These are phyloP conservation scores for Claviceps sp. DNA, from an alignment of 2,329 filamentous ascomycete genomes.

Conservation along the genomic window DNA sequence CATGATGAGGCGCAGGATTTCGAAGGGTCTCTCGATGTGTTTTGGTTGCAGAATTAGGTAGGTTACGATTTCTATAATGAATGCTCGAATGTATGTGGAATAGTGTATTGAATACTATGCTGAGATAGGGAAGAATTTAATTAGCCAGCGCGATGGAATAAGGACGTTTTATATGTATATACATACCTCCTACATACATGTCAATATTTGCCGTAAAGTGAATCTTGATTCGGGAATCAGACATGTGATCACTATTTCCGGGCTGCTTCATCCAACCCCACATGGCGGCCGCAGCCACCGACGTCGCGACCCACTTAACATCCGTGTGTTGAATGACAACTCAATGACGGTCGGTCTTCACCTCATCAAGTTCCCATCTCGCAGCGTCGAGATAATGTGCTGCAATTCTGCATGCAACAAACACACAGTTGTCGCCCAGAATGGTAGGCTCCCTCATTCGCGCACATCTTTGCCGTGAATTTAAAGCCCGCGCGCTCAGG, in stretches of 20 bases:
- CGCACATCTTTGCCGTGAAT: background rate
- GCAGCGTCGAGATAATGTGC: background rate
- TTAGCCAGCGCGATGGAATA: background rate
- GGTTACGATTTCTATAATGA: background rate
- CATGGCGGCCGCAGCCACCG: background rate
- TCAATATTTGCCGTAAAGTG: too few species aligned
- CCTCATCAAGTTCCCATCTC: background rate
- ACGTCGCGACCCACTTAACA: background rate
- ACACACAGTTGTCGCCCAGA: background rate
- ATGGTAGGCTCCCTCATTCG: background rate
- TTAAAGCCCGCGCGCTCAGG: too few species aligned
- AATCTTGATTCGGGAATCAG: too few species aligned
- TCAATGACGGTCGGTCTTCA: conserved; percentile 1
- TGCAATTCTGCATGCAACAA: background rate
- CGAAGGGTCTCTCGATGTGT: background rate
- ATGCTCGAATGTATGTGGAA: background rate
- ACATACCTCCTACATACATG: background rate
- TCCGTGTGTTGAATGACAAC: background rate
- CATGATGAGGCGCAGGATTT: background rate
- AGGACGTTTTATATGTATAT: background rate
- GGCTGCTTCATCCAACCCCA: background rate
- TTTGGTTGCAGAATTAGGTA: background rate
- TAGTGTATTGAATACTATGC: background rate
- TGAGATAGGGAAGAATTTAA: background rate
- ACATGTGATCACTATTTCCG: too few species aligned